These are phyloP conservation scores for Colletotrichum sp. DNA, from an alignment of 2,329 filamentous ascomycete genomes.

Conservation along the genomic window DNA sequence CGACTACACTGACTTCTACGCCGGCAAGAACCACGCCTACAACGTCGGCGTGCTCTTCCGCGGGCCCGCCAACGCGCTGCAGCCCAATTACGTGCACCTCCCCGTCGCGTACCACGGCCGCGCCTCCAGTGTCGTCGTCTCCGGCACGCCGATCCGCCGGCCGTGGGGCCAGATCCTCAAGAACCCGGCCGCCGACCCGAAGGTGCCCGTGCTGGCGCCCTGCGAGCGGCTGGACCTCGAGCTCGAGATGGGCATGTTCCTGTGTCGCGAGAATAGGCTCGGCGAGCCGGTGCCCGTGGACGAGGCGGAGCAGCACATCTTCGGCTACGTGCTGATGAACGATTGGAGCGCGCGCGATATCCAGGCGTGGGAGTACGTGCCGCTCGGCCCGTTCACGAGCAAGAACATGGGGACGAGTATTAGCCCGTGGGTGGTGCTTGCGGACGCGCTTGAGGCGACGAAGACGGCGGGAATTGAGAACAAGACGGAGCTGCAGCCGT, in stretches of 20 bases:
- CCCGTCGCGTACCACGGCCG: conserved; percentile 84
- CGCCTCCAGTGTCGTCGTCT: conserved; percentile 76
- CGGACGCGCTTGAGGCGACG: conserved; percentile 56
- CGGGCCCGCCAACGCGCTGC: conserved; percentile 73
- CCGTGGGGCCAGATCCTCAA: conserved; percentile 76
- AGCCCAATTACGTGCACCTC: conserved; percentile 82
- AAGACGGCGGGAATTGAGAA: conserved; percentile 32
- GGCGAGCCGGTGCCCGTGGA: conserved; percentile 70
- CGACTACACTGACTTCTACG: conserved; percentile 88
- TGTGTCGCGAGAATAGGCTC: conserved; percentile 69
- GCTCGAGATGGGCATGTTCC: conserved; percentile 78
- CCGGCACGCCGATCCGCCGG: conserved; percentile 73
- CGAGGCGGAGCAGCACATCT: conserved; percentile 74
- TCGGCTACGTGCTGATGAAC: conserved; percentile 71
- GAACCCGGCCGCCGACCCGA: conserved; percentile 52
- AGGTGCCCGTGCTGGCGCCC: conserved; percentile 63
- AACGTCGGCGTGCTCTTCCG: conserved; percentile 74
- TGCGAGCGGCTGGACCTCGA: conserved; percentile 74
- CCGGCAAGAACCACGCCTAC: conserved; percentile 79
- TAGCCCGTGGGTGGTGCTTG: conserved; percentile 66
- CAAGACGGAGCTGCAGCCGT: conserved; percentile 37
- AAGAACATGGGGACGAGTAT: conserved; percentile 67
- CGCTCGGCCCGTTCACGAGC: conserved; percentile 65
- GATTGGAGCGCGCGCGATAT: conserved; percentile 70
- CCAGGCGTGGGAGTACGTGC: conserved; percentile 65